Conservation (phyloP, 768 basidiomycete genomes). For the Mycena filopes region DNA sequence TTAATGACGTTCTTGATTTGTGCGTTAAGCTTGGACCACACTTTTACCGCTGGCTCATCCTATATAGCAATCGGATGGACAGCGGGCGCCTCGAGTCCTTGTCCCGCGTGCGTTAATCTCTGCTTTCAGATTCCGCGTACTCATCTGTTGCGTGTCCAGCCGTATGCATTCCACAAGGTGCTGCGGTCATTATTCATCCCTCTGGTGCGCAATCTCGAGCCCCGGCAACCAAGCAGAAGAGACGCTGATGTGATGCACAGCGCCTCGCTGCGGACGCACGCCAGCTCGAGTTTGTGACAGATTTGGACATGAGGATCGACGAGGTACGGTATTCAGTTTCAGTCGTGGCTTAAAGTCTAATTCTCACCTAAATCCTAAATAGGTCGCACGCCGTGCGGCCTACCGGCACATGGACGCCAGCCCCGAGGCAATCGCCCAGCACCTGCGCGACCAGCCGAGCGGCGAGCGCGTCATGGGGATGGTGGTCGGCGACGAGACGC, state of each 20-base stretch:
- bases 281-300: conserved; percentile 65
- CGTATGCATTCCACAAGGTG: conserved; percentile 71
- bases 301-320: conserved; percentile 66
- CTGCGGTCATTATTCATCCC: conserved; percentile 69
- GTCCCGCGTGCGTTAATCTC: conserved; percentile 43
- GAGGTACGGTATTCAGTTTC: conserved; percentile 43
- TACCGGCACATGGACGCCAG: conserved; percentile 56
- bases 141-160: conserved; percentile 40
- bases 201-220: conserved; percentile 36
- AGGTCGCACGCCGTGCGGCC: conserved; percentile 57
- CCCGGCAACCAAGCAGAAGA: not conserved
- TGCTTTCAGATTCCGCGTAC: not conserved
- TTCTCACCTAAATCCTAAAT: conserved; percentile 30
- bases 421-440: conserved; percentile 42
- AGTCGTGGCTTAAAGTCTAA: not conserved
- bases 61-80: conserved; percentile 71
- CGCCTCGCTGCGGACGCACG: conserved; percentile 67
- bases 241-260: not conserved
- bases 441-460: conserved; percentile 43
- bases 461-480: conserved; percentile 53
- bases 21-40: conserved; percentile 35
- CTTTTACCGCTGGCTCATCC: too few relatives aligned
- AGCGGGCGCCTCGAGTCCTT: conserved; percentile 73
- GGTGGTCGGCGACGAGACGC: conserved; percentile 78
- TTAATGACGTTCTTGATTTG: conserved; percentile 75